Conservation (phyloP, 2,329 filamentous ascomycete genomes). For the Cladobotryum mycophilum region DNA sequence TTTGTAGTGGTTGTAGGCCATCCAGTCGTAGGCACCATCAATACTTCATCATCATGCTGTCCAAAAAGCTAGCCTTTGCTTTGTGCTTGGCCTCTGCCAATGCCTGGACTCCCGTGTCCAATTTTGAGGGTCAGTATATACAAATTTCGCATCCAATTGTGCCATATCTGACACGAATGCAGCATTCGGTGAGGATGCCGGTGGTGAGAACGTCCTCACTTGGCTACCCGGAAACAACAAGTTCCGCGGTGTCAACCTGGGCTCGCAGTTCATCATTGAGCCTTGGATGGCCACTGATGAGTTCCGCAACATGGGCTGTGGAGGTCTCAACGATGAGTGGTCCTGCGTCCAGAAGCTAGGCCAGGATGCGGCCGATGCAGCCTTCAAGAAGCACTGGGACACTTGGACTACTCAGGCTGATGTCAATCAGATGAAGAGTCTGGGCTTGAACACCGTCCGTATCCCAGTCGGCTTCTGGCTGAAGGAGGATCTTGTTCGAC, state of each 20-base stretch:
- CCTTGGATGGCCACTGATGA: slow-evolving; percentile 20
- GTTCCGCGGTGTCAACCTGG: slow-evolving; percentile 21
- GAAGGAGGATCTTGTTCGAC: slow-evolving; percentile 17
- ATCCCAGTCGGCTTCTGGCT: slow-evolving; percentile 24
- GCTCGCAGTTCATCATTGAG: slow-evolving; percentile 23
- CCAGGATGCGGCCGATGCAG: slow-evolving; percentile 17
- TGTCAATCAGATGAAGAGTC: slow-evolving; percentile 18
- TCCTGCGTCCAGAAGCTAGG: slow-evolving; percentile 19
- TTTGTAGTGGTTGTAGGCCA: no score
- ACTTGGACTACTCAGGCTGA: slow-evolving; percentile 19
- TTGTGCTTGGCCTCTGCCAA: slow-evolving; percentile 7
- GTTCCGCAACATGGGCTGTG: slow-evolving; percentile 21
- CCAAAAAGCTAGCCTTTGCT: slow-evolving; percentile 10
- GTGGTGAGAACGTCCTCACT: not conserved
- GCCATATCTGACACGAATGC: no score
- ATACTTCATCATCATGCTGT: slow-evolving; percentile 1
- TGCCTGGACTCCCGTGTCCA: slow-evolving; percentile 9
- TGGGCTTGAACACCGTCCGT: slow-evolving; percentile 20
- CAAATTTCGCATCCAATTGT: not conserved
- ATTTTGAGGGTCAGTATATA: not conserved
- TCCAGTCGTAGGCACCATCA: no score
- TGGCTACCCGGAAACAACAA: slow-evolving; percentile 15
- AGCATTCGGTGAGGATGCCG: slow-evolving; percentile 4
- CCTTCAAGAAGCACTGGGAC: slow-evolving; percentile 21
- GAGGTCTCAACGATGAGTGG: slow-evolving; percentile 20